phyloP scores from a whole-genome alignment of 139 green algal species.

The Chlamydomonas asymmetrica region DNA sequence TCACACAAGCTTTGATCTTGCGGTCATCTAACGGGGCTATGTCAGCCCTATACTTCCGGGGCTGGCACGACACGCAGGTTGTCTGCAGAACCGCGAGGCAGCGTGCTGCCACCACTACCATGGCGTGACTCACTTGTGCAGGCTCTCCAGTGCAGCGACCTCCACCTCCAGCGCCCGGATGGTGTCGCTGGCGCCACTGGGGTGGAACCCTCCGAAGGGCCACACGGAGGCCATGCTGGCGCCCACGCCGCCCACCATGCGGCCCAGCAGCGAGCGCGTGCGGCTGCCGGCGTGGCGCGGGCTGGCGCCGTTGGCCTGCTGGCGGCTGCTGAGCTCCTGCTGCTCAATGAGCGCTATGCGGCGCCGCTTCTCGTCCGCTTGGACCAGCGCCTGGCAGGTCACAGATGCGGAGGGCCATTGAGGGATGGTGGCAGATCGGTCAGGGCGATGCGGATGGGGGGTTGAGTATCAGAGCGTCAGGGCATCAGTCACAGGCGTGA shows the following conservation, averaged over 20 bases:
- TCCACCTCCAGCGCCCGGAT: slow-evolving; percentile 69
- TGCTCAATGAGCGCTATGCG: slow-evolving; percentile 48
- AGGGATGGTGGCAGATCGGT: too few species aligned
- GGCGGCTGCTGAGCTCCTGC: too few species aligned
- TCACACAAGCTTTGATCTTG: too few species aligned
- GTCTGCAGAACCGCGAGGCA: too few species aligned
- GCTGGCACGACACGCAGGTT: too few species aligned
- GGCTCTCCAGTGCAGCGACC: slow-evolving; percentile 39
- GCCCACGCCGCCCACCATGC: slow-evolving; percentile 36
- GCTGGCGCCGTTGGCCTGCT: slow-evolving; percentile 29
- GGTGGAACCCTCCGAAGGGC: slow-evolving; percentile 1
- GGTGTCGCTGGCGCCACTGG: slow-evolving; percentile 30
- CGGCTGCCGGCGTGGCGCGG: not conserved
- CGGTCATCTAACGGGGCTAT: too few species aligned
- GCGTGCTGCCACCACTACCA: not conserved
- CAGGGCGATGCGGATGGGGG: too few species aligned
- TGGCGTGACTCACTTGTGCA: slow-evolving; percentile 28
- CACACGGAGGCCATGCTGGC: slow-evolving; percentile 18
- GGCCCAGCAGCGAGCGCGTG: slow-evolving; percentile 33
- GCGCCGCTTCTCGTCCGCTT: slow-evolving; percentile 67
- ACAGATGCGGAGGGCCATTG: too few species aligned
- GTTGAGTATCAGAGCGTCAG: too few species aligned
- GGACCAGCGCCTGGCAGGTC: too few species aligned
- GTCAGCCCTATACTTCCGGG: too few species aligned
- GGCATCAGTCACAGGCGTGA: too few species aligned